These are phyloP conservation scores for Penicillium atrosanguineum DNA, from an alignment of 495 filamentous ascomycete species.

Conservation along the genomic window DNA sequence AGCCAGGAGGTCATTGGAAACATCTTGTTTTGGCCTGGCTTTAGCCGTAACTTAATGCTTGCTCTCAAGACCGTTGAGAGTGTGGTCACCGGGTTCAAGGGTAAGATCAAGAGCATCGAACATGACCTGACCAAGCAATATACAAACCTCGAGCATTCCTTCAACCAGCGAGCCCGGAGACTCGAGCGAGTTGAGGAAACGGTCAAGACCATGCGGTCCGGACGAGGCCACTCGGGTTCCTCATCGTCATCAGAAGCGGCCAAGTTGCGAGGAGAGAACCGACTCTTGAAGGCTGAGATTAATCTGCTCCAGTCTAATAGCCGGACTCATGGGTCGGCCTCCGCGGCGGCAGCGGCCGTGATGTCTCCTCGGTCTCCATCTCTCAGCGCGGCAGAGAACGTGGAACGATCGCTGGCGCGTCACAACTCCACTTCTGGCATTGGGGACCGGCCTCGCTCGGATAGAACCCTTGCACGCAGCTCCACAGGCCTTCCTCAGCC, in stretches of 20 bases:
- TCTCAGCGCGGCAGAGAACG: constrained; percentile 16
- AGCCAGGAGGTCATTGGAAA: constrained; percentile 75
- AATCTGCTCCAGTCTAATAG: constrained; percentile 61
- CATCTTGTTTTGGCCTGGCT: constrained; percentile 72
- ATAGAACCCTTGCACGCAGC: constrained; percentile 29
- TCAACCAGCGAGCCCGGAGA: constrained; percentile 75
- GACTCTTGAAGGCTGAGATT: constrained; percentile 79
- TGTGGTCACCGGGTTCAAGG: constrained; percentile 76
- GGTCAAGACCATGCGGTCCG: constrained; percentile 51
- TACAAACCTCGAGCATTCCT: constrained; percentile 75
- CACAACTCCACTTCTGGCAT: constrained; percentile 41
- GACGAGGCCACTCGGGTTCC: constrained; percentile 44
- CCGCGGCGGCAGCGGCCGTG: constrained; percentile 22
- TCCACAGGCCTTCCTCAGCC: constrained; percentile 39
- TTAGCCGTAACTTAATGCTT: constrained; percentile 81
- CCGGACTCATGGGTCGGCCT: constrained; percentile 30
- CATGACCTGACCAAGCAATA: constrained; percentile 88
- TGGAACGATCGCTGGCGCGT: constrained; percentile 46
- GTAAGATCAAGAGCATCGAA: constrained; percentile 77
- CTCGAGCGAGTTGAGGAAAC: constrained; percentile 83
- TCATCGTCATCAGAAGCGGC: constrained; percentile 56
- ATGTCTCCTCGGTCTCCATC: constrained; percentile 31
- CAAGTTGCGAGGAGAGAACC: constrained; percentile 75
- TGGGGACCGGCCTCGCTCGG: constrained; percentile 23
- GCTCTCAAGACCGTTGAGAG: constrained; percentile 87